A percentile compares a stretch with the other conserved stretches of the same genome.
phyloP scores from a whole-genome alignment of 2,329 filamentous ascomycete species.

The Alternaria sp. region DNA sequence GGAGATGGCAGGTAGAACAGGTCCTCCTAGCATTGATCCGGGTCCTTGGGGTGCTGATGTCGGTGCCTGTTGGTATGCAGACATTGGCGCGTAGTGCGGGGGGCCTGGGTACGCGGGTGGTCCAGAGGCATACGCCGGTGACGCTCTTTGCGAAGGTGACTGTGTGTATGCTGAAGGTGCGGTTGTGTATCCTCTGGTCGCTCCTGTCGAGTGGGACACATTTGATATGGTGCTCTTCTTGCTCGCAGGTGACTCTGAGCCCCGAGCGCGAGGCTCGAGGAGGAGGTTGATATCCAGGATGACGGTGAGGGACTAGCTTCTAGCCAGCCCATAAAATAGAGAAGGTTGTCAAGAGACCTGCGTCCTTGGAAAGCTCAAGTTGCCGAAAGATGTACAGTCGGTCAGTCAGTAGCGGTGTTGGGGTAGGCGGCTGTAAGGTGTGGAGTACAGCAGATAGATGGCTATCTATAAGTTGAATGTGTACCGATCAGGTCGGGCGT shows the following conservation, averaged over 20 bases:
- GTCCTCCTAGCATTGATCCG: conserved; percentile 45
- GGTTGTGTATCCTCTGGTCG: conserved; percentile 47
- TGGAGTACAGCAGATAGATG: conserved; percentile 1
- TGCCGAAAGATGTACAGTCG: conserved; percentile 2
- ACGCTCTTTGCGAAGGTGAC: conserved; percentile 42
- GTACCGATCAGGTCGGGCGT: conserved; percentile 27
- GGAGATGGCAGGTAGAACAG: conserved; percentile 47
- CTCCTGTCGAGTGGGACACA: conserved; percentile 51
- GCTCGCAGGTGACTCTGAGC: conserved; percentile 70
- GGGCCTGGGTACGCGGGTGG: conserved; percentile 41
- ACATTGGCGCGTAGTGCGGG: conserved; percentile 37
- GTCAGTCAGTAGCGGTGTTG: conserved; percentile 12
- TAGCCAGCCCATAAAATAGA: conserved; percentile 51
- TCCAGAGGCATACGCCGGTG: conserved; percentile 39
- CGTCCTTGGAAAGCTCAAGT: conserved; percentile 16
- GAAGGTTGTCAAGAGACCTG: conserved; percentile 21
- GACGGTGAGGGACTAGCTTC: conserved; percentile 60
- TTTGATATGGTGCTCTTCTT: conserved; percentile 52
- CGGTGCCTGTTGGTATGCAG: conserved; percentile 37
- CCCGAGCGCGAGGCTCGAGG: conserved; percentile 74
- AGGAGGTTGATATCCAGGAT: conserved; percentile 96
- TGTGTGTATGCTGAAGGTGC: conserved; percentile 47
- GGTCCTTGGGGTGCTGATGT: conserved; percentile 32
- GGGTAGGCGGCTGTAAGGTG: background rate
- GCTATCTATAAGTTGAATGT: conserved; percentile 12